Base-by-base conservation (phyloP, 805 yeast species). In the Candida railenensis region DNA sequence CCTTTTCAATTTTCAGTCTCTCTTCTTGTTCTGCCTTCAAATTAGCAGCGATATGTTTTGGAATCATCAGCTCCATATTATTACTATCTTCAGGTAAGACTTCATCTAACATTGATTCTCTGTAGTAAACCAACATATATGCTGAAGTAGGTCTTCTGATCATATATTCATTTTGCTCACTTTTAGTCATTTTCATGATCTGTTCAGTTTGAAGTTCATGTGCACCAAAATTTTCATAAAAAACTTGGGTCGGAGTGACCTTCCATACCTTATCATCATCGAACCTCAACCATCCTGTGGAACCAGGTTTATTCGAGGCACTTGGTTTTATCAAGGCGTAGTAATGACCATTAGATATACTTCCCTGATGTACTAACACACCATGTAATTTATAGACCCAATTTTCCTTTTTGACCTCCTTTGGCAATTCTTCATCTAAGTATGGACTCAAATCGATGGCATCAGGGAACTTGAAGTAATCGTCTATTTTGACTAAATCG, bases 251-350 rank as follows among this genome's bases (percentile, higher is more conserved):
- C 33, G 81, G 76, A 0, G 96, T 87, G 1, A 87, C 97, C 55
- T 82, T 80, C 78, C 96, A 87, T 25, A 94, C 99, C 49, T 84
- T 80, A 59, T 94, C 99, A 65, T 94, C 99, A 63, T 94, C 99
- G 71, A 92, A 94, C 59, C 92, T 77, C 62, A 79, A 85, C 99
- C 99, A 94, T 7, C 30, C 30, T 8, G 67, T 58, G 9, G 39
- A 36, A 4, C 22, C 21, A 36, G 77, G 68, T 44, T 81, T 84
- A 18, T 78, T 73, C 9, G 25, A 21, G 2, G 76, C 69, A 21
- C 77, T 77, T 1, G 98, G 98, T 63, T 84, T 90, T 44, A 94
- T 83, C 82, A 94, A 78, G 0, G 99, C 94, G 60, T 94, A 94
- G 65, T 94, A 94, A 62, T 94, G 99, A 18, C 99, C 99, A 39